Conservation (phyloP, 257 asterid species). For the Solanum sejunctum region DNA sequence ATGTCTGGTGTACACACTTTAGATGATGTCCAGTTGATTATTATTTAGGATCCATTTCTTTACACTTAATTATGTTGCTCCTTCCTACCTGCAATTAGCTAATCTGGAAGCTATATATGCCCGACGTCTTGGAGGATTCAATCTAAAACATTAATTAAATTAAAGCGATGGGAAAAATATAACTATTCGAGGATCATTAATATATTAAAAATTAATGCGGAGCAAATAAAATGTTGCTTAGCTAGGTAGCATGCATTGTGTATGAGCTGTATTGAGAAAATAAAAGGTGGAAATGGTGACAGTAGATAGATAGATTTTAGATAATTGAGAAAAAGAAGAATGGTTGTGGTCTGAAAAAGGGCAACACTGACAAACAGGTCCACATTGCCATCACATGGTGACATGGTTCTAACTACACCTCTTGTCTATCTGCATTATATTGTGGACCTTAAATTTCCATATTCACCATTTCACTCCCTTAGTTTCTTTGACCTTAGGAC, state of each 20-base stretch:
- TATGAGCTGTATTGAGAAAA: background rate
- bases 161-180: no score
- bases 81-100: no score
- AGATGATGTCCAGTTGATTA: no score
- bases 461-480: background rate
- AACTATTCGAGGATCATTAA: no score
- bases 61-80: no score
- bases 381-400: background rate
- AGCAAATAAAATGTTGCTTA: background rate
- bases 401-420: background rate
- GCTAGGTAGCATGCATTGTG: background rate
- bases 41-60: no score
- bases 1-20: no score
- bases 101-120: no score
- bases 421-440: background rate
- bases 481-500: background rate
- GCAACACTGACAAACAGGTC: background rate
- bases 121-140: no score
- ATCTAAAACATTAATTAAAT: no score
- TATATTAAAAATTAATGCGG: background rate
- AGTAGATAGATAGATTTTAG: background rate
- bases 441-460: background rate
- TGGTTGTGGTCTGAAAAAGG: slow-evolving; percentile 1
- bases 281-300: background rate
- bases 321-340: background rate